Conservation (phyloP, 805 yeast genomes). For the Kodamaea hsintzibuensis region DNA sequence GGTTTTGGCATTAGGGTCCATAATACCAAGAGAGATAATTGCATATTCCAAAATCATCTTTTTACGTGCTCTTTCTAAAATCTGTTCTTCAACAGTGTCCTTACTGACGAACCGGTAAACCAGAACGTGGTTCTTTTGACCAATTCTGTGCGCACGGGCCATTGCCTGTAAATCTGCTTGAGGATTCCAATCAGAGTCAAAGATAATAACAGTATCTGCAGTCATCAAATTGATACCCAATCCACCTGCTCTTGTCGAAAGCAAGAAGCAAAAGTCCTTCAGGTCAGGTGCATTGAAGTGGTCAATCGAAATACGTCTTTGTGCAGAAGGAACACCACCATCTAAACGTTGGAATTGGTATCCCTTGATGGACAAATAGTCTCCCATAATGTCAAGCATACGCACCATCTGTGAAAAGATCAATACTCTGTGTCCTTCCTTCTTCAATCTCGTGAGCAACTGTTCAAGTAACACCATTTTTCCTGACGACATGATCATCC, state of each 20-base stretch:
- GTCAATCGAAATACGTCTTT: constrained; percentile 91
- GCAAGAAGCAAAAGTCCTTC: constrained; percentile 83
- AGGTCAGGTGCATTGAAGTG: constrained; percentile 95
- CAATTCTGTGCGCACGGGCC: constrained; percentile 99
- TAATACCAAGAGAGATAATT: constrained; percentile 91
- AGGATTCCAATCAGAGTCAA: constrained; percentile 99
- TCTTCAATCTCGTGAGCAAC: constrained; percentile 74
- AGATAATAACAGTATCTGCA: constrained; percentile 96
- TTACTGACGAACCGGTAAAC: constrained; percentile 97
- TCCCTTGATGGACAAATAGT: constrained; percentile 85
- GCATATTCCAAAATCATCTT: constrained; percentile 99
- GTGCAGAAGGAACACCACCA: constrained; percentile 94
- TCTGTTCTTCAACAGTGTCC: constrained; percentile 97
- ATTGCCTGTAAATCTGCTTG: constrained; percentile 99
- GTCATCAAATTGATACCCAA: constrained; percentile 98
- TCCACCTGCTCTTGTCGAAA: constrained; percentile 98
- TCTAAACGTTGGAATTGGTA: constrained; percentile 88
- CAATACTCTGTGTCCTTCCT: constrained; percentile 94
- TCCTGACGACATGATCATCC: constrained; percentile 96
- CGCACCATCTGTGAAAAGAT: constrained; percentile 98
- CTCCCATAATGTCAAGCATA: constrained; percentile 92
- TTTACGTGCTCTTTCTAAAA: constrained; percentile 92
- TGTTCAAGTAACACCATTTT: constrained; percentile 96
- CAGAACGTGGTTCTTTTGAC: constrained; percentile 98
- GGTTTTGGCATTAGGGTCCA: constrained; percentile 65